Evolutionary conservation across 768 basidiomycete genomes (phyloP).

Genomic region (Suillus bovinus): DNA sequence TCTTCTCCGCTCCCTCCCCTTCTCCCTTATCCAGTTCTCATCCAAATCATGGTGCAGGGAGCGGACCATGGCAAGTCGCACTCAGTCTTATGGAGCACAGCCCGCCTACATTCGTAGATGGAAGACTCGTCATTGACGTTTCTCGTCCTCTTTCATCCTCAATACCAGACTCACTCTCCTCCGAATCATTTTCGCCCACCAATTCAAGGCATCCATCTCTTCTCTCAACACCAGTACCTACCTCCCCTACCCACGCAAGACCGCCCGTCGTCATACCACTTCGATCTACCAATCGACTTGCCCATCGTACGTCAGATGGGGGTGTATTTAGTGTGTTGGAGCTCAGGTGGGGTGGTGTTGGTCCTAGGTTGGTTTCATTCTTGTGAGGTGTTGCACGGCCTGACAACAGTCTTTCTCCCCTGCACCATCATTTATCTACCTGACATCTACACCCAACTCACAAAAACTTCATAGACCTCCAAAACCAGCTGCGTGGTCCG

Average conservation of each 20-base stretch:
- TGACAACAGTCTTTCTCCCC: not conserved
- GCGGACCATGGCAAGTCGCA: slow-evolving; percentile 41
- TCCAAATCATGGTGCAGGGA: not conserved
- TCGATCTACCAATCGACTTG: not conserved
- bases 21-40: slow-evolving; percentile 1
- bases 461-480: not conserved
- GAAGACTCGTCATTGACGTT: slow-evolving; percentile 46
- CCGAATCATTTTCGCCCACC: not conserved
- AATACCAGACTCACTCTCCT: not conserved
- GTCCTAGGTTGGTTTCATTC: not conserved
- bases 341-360: not conserved
- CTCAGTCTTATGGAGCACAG: slow-evolving; percentile 56
- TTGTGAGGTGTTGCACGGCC: not conserved
- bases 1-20: slow-evolving; percentile 19
- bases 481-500: slow-evolving; percentile 15
- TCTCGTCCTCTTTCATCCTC: slow-evolving; percentile 17
- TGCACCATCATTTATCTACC: not conserved
- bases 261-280: not conserved
- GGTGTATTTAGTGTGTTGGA: not conserved
- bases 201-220: not conserved
- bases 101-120: slow-evolving; percentile 58
- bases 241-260: not conserved
- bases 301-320: not conserved
- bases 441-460: not conserved
- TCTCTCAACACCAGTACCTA: not conserved